Evolutionary conservation across 768 basidiomycete genomes (phyloP).

Genomic region (Suillus plorans): DNA sequence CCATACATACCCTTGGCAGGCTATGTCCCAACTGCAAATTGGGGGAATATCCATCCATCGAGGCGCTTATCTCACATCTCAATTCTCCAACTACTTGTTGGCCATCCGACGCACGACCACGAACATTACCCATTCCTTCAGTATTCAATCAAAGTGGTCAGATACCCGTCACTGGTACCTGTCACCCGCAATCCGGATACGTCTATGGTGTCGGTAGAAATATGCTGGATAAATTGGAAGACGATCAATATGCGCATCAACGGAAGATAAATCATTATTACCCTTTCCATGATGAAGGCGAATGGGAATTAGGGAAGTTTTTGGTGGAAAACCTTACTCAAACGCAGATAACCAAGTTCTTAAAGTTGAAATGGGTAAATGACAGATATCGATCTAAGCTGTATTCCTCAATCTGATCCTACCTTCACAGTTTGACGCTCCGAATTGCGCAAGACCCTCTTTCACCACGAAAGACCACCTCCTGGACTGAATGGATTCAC

Average conservation of each 20-base stretch:
- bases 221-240: conserved; percentile 26
- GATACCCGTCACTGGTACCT: background rate
- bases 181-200: conserved; percentile 11
- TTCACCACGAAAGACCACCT: conserved; percentile 22
- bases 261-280: conserved; percentile 26
- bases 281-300: conserved; percentile 30
- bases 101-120: background rate
- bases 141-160: background rate
- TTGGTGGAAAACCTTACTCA: conserved; percentile 18
- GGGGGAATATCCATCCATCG: background rate
- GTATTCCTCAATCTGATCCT: background rate
- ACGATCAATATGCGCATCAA: conserved; percentile 17
- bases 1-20: background rate
- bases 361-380: conserved; percentile 27
- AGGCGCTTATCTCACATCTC: background rate
- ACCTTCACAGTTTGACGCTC: background rate
- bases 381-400: background rate
- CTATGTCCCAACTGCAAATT: background rate
- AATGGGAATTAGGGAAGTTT: conserved; percentile 35
- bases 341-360: conserved; percentile 26
- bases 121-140: background rate
- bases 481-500: conserved; percentile 11
- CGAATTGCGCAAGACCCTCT: conserved; percentile 10
- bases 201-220: conserved; percentile 17
- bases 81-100: background rate